A percentile compares a stretch with the other conserved stretches of the same genome.
phyloP scores from a whole-genome alignment of 169 alveolate species.

The Plasmodium adleri region DNA sequence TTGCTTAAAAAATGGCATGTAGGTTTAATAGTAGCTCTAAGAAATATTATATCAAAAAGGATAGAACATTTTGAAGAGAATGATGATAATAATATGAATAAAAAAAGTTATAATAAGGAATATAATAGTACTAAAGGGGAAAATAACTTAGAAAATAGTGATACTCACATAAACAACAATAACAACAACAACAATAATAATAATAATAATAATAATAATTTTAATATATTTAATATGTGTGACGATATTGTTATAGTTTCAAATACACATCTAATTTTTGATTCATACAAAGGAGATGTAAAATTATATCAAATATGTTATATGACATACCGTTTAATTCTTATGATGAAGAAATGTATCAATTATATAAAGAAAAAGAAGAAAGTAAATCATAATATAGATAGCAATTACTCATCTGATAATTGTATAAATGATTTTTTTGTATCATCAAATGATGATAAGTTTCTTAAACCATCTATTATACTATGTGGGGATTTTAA shows the following conservation, averaged over 20 bases:
- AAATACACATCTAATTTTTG: constrained; percentile 85
- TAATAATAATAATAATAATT: constrained; percentile 1
- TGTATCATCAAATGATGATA: not conserved
- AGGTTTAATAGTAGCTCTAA: constrained; percentile 81
- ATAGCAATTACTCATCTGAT: not conserved
- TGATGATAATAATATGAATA: not conserved
- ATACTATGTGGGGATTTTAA: constrained; percentile 86
- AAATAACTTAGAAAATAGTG: constrained; percentile 4
- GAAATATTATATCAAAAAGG: constrained; percentile 57
- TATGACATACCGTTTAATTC: constrained; percentile 78
- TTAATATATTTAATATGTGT: not conserved
- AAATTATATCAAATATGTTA: constrained; percentile 82
- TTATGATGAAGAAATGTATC: constrained; percentile 71
- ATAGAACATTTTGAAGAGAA: constrained; percentile 34
- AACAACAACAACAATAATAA: not conserved
- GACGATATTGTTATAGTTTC: constrained; percentile 76
- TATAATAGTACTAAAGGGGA: not conserved
- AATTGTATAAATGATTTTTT: too few species aligned
- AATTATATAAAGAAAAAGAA: constrained; percentile 17
- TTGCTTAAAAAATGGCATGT: constrained; percentile 80
- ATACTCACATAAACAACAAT: not conserved
- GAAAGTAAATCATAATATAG: not conserved
- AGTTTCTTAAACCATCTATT: constrained; percentile 75
- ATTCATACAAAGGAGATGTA: constrained; percentile 84
- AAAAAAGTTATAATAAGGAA: not conserved